phyloP scores from a whole-genome alignment of 768 basidiomycete genomes.

The Leccinellum luteum region DNA sequence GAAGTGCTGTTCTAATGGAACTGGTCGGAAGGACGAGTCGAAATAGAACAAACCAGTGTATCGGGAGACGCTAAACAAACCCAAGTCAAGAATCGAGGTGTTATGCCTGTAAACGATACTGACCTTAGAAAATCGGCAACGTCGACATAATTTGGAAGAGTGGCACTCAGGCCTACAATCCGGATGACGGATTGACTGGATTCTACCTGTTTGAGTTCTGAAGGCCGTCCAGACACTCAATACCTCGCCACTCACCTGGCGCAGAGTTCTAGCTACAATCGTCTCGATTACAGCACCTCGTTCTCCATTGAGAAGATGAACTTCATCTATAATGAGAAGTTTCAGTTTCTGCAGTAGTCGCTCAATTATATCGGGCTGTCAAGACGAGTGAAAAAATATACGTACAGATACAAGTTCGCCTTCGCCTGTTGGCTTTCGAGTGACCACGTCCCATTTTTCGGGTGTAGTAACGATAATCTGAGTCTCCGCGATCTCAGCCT shows the following conservation, averaged over 20 bases:
- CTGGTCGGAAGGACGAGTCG: constrained; percentile 94
- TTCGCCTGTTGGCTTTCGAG: constrained; percentile 93
- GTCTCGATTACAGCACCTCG: constrained; percentile 98
- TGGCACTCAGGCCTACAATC: constrained; percentile 94
- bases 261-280: constrained; percentile 92
- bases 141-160: constrained; percentile 94
- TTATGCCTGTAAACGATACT: constrained; percentile 8
- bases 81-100: constrained; percentile 1
- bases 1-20: constrained; percentile 97
- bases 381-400: constrained; percentile 1
- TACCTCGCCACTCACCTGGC: constrained; percentile 56
- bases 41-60: constrained; percentile 93
- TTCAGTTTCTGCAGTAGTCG: constrained; percentile 67
- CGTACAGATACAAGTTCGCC: constrained; percentile 91
- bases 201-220: constrained; percentile 63
- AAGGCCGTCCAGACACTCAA: background rate
- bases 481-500: constrained; percentile 89
- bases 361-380: background rate
- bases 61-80: constrained; percentile 68
- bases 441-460: constrained; percentile 99
- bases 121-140: constrained; percentile 94
- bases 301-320: constrained; percentile 95
- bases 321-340: constrained; percentile 95
- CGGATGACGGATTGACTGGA: constrained; percentile 94
- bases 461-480: constrained; percentile 99